Base-by-base conservation (phyloP, 352 stramenopile species). In the Pythium periplocum region DNA sequence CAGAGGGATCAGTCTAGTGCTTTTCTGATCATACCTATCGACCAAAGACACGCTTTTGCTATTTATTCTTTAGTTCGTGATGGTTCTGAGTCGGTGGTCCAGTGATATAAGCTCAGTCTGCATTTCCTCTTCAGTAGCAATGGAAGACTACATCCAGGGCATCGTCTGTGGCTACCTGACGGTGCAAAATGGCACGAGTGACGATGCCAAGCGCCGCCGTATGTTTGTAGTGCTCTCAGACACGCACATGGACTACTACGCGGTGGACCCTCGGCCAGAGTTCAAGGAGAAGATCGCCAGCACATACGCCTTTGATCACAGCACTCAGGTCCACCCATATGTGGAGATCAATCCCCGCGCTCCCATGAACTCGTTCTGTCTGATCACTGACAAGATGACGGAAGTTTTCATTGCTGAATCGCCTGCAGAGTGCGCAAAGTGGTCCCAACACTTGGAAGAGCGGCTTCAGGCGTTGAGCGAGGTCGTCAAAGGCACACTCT, bases 151-250 rank as follows among this genome's bases (percentile, higher is more conserved):
- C 62, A 86, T 89, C 40, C 74, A 75, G 41, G 78, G 78, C 4
- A 61, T 87, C 26, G 47, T 89, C 11, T 89, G 78, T 31, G 78
- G 78, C 12, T 85, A 87, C 48, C 55, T 89, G 51, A 69, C 66
- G 10, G 78, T 87, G 8, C 78, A 87, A 52, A 77, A 66, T 45
- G 75, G 78, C 26, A 72, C 60, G 6, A 63, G 66, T 0, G 68
- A 69, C 43, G 63, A 73, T 49, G 57, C 69, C 39, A 88, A 85
- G 59, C 69, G 67, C 12, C 72, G 53, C 39, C 76, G 75, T 32
- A 76, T 84, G 38, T 92, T 92, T 51, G 66, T 86, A 38, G 75
- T 90, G 59, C 67, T 92, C 17, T 86, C 78, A 3, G 76, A 88
- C 44, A 76, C 82, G n/a, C 77, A 79, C 2, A 75, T 90, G 51